Base-by-base conservation (phyloP, 129 eudicot genomes). In the Chrysanthemum lavandulifolium region DNA sequence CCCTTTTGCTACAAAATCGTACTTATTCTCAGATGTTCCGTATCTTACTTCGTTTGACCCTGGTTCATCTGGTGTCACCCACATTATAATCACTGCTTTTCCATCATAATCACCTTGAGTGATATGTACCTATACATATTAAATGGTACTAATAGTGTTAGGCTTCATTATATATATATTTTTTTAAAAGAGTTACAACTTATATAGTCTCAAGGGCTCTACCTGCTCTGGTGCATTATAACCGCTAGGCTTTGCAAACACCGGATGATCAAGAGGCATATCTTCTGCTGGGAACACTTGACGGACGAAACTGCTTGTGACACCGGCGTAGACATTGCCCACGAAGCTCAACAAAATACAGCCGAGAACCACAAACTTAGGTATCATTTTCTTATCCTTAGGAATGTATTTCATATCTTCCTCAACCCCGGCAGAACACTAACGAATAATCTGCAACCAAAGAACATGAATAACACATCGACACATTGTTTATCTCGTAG, bases 61-160 rank as follows among this genome's bases (percentile, higher is more conserved):
- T 21, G 90, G 92, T 76, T 86, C 81, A 73, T 82, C 86, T 65
- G 90, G 82, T 48, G 97, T 88, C 29, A 88, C 88, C 97, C 97
- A 91, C 68, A 94, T 86, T 61, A 91, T 71, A 19, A 88, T 88
- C 49, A 88, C 87, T 73, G 96, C 96, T 79, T 84, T 88, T 55
- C 96, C 97, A 65, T 88, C 88, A 79, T 91, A 91, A 82, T 91
- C 97, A 52, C 96, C 97, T 81, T 91, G 97, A 21, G 96, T 91
- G 6, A 88, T 91, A 69, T 86, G 97, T 60, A 91, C 97, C 97
- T 91, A 29, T 29, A 58, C 69, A 84, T 16, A 55, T 2, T 5
- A 31, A 59, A 59, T 19, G 40, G 1, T 18, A 4, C 12, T 18
- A 59, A 59, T 1, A 5, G 11, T 5, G 29, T 7, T 16, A 16